A percentile compares a stretch with the other conserved stretches of the same genome.
phyloP scores from a whole-genome alignment of 2,329 filamentous ascomycete genomes.

The Nothophaeocryptopus gaeumannii region DNA sequence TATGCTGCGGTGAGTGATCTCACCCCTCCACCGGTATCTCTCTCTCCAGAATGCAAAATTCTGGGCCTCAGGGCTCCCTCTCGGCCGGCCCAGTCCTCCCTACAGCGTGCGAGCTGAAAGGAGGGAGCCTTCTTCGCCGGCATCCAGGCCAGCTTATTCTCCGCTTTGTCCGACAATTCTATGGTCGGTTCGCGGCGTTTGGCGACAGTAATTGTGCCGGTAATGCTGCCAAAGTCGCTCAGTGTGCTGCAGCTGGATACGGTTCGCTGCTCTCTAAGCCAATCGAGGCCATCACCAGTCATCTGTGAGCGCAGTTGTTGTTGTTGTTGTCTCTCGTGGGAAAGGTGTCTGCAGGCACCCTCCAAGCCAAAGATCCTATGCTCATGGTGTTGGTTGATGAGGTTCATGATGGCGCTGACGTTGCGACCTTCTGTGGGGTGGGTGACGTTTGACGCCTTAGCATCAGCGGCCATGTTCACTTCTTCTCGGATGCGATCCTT shows the following conservation, averaged over 20 bases:
- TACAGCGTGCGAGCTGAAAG: constrained; percentile 64
- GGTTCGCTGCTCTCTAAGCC: constrained; percentile 59
- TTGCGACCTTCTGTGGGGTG: constrained; percentile 67
- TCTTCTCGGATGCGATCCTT: constrained; percentile 31
- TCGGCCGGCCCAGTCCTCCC: constrained; percentile 58
- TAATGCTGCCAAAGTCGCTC: background rate
- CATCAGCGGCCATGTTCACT: constrained; percentile 49
- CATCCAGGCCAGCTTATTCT: constrained; percentile 64
- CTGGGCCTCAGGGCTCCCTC: too few relatives aligned
- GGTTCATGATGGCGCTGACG: constrained; percentile 67
- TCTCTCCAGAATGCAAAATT: too few relatives aligned
- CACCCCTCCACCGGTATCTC: too few relatives aligned
- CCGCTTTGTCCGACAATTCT: constrained; percentile 56
- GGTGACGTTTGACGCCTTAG: constrained; percentile 50
- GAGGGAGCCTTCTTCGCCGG: constrained; percentile 62
- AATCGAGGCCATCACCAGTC: constrained; percentile 12
- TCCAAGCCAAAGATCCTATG: constrained; percentile 64
- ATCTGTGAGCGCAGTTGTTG: constrained; percentile 55
- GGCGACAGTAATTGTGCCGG: constrained; percentile 61
- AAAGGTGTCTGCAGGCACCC: constrained; percentile 63
- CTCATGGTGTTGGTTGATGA: constrained; percentile 68
- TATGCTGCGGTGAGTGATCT: too few relatives aligned
- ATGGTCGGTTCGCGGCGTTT: constrained; percentile 57
- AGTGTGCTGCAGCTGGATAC: constrained; percentile 34
- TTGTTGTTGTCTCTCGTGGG: constrained; percentile 57